Evolutionary conservation across 768 basidiomycete genomes (phyloP), one percentile per base, ranked within the genome.

Genomic region (Boletus rex-veris): DNA sequence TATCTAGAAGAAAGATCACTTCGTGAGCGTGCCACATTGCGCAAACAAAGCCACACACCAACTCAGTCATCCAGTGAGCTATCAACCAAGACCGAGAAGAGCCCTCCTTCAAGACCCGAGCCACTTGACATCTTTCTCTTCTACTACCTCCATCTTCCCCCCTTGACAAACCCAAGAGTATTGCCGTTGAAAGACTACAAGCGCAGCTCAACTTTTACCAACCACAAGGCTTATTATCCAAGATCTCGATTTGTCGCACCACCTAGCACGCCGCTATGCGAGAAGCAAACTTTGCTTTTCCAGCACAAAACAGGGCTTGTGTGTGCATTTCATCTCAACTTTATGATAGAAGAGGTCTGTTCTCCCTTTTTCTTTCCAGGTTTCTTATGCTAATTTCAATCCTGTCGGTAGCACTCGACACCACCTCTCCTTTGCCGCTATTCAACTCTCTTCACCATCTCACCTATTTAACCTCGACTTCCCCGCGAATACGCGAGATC

Each of bases 401-500:
- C 24, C 54, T 6, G 36, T 30, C 42, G 36, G 41, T 59, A 79
- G 80, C 78, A 33, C 75, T 81, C 60, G 76, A 80, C 66, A 81
- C 81, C 36, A 77, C 77, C 45, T 80, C 80, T 1, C 76, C 80
- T 15, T 74, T 85, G 40, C 89, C 86, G 15, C 76, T 93, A 39
- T 85, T 95, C 77, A 97, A 97, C 75, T 98, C 95, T 38, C 85
- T 98, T 48, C 93, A 91, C 30, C 93, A 97, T 74, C 87, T 98
- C 52, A 90, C 90, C 46, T 95, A 97, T 73, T 88, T 99, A 59
- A 98, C 96, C 8, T 93, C 92, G 1, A 98, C 97, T 7, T 97
- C 95, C 0, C 95, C 97, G 2, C 85, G 94, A 50, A 98, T 99
- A 73, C 87, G 96, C 54, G 97, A 99, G 74, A 98, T 97, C 62